Base-by-base conservation (phyloP, 805 yeast species). In the Suhomyces prunicola region DNA sequence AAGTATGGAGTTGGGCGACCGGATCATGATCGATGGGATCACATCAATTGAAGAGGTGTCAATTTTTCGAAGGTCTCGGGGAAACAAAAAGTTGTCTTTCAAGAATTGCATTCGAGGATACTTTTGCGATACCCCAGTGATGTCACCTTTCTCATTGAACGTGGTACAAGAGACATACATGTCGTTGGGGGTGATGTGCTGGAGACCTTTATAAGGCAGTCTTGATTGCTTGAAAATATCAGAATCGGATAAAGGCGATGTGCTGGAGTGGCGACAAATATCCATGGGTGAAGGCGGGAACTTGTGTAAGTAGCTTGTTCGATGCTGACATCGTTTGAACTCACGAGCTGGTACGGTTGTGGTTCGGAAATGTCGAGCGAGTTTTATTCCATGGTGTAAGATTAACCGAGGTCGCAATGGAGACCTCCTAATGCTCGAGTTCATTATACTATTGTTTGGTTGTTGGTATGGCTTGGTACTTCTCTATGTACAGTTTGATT, bases 41-140 rank as follows among this genome's bases (percentile, higher is more conserved):
- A 93, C 89, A 68, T 90, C 96, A 51, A 82, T 79, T 39, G 83
- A 73, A 1, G 88, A 77, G 4, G 85, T 75, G 62, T 93, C 97
- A 50, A 92, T 86, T 63, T 89, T 91, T 29, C 97, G 71, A 57
- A 92, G 72, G 67, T 92, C 97, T 70, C 97, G 75, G 1, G 97
- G 96, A 57, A 86, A 90, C 26, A 92, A 67, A 23, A 85, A 82
- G 67, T 90, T 87, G 46, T 87, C 84, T 51, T 71, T 76, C 8
- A 93, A 76, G 54, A 93, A 80, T 50, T 84, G 85, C 49, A 87
- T 79, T 63, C 90, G 82, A 56, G 90, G 89, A 67, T 87, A 84
- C 61, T 85, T 88, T 45, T 84, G 79, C 1, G 93, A 85, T 2
- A 87, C 85, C 0, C 87, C 84, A 1, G 79, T 76, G 23, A 89